These are phyloP conservation scores for Rosellinia necatrix DNA, from an alignment of 2,329 filamentous ascomycete genomes.

Conservation along the genomic window DNA sequence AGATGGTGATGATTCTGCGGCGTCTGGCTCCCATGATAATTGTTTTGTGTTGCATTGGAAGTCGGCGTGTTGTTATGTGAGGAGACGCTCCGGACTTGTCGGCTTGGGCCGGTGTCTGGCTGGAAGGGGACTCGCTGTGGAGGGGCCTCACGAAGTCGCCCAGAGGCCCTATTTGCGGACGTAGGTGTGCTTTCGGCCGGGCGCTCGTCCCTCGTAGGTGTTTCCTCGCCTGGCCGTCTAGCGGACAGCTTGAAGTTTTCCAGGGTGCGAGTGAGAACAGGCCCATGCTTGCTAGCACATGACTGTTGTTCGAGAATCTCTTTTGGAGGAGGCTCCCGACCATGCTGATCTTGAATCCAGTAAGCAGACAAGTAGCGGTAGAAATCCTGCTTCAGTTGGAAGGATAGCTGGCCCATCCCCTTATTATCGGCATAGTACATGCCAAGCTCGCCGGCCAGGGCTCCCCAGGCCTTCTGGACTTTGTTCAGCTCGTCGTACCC, in stretches of 20 bases:
- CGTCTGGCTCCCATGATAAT: conserved; percentile 28
- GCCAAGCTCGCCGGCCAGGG: conserved; percentile 76
- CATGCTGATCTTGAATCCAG: conserved; percentile 79
- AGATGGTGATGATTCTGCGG: conserved; percentile 34
- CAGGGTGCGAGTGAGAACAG: conserved; percentile 75
- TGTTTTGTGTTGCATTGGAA: conserved; percentile 31
- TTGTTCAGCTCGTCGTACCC: conserved; percentile 85
- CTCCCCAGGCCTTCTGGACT: conserved; percentile 85
- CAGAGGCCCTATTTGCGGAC: conserved; percentile 61
- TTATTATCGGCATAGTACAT: conserved; percentile 72
- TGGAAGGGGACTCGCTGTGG: conserved; percentile 85
- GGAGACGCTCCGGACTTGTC: conserved; percentile 64
- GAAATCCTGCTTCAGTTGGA: conserved; percentile 84
- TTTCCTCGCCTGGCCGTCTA: conserved; percentile 63
- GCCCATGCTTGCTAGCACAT: conserved; percentile 82
- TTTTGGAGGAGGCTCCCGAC: conserved; percentile 81
- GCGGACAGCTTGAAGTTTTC: conserved; percentile 70
- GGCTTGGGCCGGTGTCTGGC: conserved; percentile 70
- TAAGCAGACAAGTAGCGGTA: conserved; percentile 89
- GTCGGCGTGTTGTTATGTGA: conserved; percentile 47
- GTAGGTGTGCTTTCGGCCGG: conserved; percentile 55
- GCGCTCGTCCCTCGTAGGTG: conserved; percentile 64
- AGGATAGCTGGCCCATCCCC: conserved; percentile 72
- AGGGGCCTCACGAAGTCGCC: conserved; percentile 78
- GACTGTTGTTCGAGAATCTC: conserved; percentile 79